These are phyloP conservation scores for Solanum arcanum DNA, from an alignment of 257 asterid genomes.

Conservation along the genomic window DNA sequence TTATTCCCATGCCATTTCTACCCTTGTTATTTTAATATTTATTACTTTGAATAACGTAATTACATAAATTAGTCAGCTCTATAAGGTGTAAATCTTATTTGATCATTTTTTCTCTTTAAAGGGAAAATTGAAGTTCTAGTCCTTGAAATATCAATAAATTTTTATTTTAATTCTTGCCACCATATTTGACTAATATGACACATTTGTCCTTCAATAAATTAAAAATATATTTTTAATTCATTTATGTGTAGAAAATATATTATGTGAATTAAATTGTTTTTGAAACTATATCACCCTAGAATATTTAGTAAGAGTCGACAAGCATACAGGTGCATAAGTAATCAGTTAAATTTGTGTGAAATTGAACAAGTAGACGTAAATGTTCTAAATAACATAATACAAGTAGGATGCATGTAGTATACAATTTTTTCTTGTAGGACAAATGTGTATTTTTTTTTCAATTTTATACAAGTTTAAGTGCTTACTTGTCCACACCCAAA, in stretches of 20 bases:
- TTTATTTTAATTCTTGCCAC: background rate
- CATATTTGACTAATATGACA: background rate
- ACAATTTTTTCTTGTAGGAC: no score
- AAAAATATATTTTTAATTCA: background rate
- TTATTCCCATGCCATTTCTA: background rate
- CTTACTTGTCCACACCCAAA: no score
- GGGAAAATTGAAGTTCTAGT: background rate
- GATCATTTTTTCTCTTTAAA: background rate
- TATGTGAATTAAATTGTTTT: background rate
- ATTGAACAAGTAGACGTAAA: no score
- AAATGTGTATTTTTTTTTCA: no score
- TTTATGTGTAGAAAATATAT: background rate
- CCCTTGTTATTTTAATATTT: background rate
- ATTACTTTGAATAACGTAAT: background rate
- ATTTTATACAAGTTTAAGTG: no score
- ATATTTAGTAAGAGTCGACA: background rate
- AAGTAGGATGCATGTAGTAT: no score
- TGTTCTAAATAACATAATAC: no score
- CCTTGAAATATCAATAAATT: background rate
- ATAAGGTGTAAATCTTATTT: background rate
- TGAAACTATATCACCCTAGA: background rate
- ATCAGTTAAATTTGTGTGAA: no score
- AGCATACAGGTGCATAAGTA: background rate
- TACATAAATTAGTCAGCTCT: background rate
- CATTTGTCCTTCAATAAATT: background rate